Evolutionary conservation across 2,329 filamentous ascomycete species (phyloP), one percentile per base, ranked within the genome.

Genomic region (Berkeleyomyces rouxiae): DNA sequence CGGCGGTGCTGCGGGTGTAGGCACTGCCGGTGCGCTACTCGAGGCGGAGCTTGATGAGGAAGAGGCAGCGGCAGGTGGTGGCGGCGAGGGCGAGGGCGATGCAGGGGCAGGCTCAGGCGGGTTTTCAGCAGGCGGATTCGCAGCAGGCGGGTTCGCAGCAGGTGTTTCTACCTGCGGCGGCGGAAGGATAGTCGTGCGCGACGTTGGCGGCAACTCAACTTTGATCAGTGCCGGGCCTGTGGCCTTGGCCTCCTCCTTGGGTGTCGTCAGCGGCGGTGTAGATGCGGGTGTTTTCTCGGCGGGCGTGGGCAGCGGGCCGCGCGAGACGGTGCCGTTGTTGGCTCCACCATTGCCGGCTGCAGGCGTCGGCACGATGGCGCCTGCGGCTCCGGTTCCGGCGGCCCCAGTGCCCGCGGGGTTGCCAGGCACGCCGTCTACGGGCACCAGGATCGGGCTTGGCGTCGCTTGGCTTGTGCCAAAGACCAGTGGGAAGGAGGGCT

Each of bases 381-480:
- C 5, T 9, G 36, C 37, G 13, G 51, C 37, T 7, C 7, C 43
- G 4, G 49, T 37, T 16, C 53, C 44, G 23, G 23, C 23, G 23
- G 23, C 23, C 2, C 23, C 23, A 23, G 23, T 23, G 23, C 23
- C 23, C 2, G 23, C 23, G 23, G 23, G 23, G 23, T 23, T 23
- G 23, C 23, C 23, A 23, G 23, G 23, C 23, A 23, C 23, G 23
- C 23, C 33, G 60, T 16, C 9, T 61, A n/a, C 31, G 63, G 59
- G 7, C 23, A 59, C 39, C 59, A 64, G 16, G 31, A 64, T 64
- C 5, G 63, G 63, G 47, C 59, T 64, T 11, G 63, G 63, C 6
- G 63, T 64, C 10, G 42, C 62, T 13, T 46, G 42, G 51, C 33
- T 42, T 33, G 63, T 64, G 4, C 16, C 59, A 43, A 58, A 11